Evolutionary conservation across 116 monocot genomes (phyloP), one percentile per base, ranked within the genome.

Genomic region (Phalaenopsis hybrid): DNA sequence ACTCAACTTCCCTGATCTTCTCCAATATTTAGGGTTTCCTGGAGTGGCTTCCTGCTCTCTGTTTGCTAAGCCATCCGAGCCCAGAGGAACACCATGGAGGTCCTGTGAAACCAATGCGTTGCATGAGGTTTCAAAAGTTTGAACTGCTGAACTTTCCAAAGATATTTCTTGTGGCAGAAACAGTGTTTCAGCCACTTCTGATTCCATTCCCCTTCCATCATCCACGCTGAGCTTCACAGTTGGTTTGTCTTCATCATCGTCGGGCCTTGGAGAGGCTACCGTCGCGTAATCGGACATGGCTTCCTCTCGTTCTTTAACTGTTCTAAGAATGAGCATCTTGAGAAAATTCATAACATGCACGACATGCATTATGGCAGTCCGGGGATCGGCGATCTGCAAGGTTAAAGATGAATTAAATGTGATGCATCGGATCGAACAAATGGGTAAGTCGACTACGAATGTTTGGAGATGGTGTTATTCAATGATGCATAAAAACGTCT

Each of bases 271-370:
- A 75, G 58, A 55, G 5, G 86, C 78, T 37, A 74, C 50, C 10
- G 76, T 63, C 25, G 70, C 81, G 43, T 74, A 76, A n/a, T 88
- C 92, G 7, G 85, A 59, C 63, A 78, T 58, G 18, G 86, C 28
- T 74, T 88, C 88, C 75, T 89, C 82, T 72, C 92, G 87, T 18
- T 83, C 90, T 78, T 82, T 90, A 33, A 92, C 81, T 6, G 85
- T 88, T 82, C 81, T 87, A 15, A 80, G 37, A 37, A 92, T 90
- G 33, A 94, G 86, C 87, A 90, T 92, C 82, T 85, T 87, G 81
- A 94, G 91, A 86, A 92, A 90, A 83, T 94, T 91, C 94, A 94
- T 94, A 78, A 91, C 94, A 88, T 88, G 89, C 21, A 94, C 94
- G 1, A 89, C 94, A 57, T 94, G 90, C 92, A 94, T 92, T 55